A percentile compares a stretch with the other conserved stretches of the same genome.
Evolutionary conservation across 208 protist species (phyloP).

Genomic region (Herpetomonas samuelpessoai): DNA sequence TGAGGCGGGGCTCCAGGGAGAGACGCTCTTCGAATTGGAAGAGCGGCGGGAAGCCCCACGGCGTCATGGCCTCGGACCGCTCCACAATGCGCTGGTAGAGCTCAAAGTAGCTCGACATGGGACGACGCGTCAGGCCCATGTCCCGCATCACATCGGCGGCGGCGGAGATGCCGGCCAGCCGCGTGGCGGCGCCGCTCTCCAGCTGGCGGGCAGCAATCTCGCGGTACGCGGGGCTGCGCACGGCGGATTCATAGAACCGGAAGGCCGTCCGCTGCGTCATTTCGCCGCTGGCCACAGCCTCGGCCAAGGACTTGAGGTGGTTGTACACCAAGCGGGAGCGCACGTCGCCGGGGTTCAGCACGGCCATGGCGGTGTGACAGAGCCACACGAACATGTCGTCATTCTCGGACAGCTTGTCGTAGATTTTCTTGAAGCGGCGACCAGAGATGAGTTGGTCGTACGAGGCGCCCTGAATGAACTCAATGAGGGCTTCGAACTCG

Average conservation of each 20-base stretch:
- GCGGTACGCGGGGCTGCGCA: constrained; percentile 86
- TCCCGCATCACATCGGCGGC: constrained; percentile 86
- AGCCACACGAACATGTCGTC: constrained; percentile 92
- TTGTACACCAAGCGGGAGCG: constrained; percentile 86
- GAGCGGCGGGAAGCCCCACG: constrained; percentile 90
- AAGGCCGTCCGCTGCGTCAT: constrained; percentile 89
- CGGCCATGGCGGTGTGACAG: constrained; percentile 90
- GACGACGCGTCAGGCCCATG: constrained; percentile 83
- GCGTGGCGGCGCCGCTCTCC: constrained; percentile 75
- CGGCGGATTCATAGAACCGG: constrained; percentile 85
- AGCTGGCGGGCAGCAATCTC: constrained; percentile 79
- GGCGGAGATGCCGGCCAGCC: constrained; percentile 80
- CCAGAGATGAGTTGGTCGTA: constrained; percentile 90
- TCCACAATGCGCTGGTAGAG: constrained; percentile 91
- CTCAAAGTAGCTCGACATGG: constrained; percentile 90
- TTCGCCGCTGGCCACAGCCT: constrained; percentile 81
- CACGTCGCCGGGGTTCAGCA: constrained; percentile 88
- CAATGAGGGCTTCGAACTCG: constrained; percentile 82
- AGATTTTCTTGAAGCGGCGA: constrained; percentile 84
- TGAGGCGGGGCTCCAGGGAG: constrained; percentile 77
- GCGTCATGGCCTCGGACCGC: constrained; percentile 88
- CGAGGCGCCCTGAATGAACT: constrained; percentile 87
- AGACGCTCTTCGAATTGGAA: constrained; percentile 92
- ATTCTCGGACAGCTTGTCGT: constrained; percentile 83
- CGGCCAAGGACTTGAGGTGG: constrained; percentile 80